Percentiles rank a stretch among this genome's conserved stretches.
Evolutionary conservation across 225 moss, liverwort and hornwort species (phyloP).

Genomic region (Pleurozium schreberi): DNA sequence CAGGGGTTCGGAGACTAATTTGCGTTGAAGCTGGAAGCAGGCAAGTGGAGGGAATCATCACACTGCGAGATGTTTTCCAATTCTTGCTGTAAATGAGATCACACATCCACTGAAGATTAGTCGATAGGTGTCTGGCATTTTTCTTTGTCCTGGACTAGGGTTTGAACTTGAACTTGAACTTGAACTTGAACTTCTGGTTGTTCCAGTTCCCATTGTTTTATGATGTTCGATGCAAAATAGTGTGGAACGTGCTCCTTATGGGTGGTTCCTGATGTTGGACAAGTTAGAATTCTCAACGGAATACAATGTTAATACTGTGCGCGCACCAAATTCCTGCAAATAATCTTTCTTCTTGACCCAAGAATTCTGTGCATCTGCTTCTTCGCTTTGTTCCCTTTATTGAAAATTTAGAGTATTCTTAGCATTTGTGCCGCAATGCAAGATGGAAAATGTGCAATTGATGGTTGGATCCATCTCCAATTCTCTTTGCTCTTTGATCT

Average conservation of each 20-base stretch:
- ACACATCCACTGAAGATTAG: neutral
- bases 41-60: constrained; percentile 89
- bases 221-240: constrained; percentile 23
- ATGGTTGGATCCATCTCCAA: neutral
- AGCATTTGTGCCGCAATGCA: neutral
- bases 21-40: constrained; percentile 94
- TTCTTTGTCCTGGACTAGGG: constrained; percentile 9
- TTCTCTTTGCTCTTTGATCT: neutral
- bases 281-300: neutral
- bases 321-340: neutral
- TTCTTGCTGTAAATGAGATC: constrained; percentile 48
- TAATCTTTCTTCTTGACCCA: neutral
- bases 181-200: constrained; percentile 19
- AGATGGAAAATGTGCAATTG: neutral
- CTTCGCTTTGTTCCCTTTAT: neutral
- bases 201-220: constrained; percentile 26
- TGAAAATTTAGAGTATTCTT: neutral
- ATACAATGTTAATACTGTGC: neutral
- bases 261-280: constrained; percentile 8
- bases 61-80: constrained; percentile 88
- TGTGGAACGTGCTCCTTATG: constrained; percentile 5
- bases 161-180: constrained; percentile 21
- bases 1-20: constrained; percentile 92
- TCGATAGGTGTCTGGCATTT: neutral
- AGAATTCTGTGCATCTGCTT: neutral